phyloP scores from a whole-genome alignment of 2,329 filamentous ascomycete species.

The Colletotrichum acutatum region DNA sequence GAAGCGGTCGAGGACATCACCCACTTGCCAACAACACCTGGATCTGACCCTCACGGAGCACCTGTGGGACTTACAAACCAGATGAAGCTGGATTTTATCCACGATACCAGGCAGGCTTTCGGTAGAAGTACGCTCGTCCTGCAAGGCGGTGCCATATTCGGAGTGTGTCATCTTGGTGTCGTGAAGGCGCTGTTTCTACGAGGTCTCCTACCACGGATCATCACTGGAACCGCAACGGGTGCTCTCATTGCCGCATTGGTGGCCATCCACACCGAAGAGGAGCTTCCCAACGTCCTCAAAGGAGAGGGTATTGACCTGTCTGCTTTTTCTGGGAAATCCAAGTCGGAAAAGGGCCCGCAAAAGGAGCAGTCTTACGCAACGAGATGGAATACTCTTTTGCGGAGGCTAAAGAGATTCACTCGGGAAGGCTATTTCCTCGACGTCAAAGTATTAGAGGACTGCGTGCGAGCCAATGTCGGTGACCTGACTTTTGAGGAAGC shows the following conservation, averaged over 20 bases:
- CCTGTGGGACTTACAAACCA: constrained; percentile 69
- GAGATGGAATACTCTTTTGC: constrained; percentile 68
- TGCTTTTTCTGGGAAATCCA: constrained; percentile 67
- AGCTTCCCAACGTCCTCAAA: constrained; percentile 79
- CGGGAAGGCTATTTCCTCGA: constrained; percentile 87
- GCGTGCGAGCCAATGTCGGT: constrained; percentile 85
- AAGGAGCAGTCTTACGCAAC: constrained; percentile 52
- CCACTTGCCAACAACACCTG: constrained; percentile 67
- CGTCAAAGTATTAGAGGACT: constrained; percentile 82
- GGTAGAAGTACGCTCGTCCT: constrained; percentile 87
- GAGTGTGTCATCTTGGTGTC: constrained; percentile 88
- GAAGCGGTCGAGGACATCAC: constrained; percentile 83
- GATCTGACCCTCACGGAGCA: constrained; percentile 47
- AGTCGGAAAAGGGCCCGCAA: constrained; percentile 44
- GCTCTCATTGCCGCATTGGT: constrained; percentile 91
- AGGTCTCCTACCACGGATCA: constrained; percentile 86
- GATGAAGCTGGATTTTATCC: constrained; percentile 85
- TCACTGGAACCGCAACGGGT: constrained; percentile 90
- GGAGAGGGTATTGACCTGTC: constrained; percentile 85
- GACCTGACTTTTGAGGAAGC: constrained; percentile 95
- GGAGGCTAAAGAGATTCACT: constrained; percentile 76
- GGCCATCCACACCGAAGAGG: constrained; percentile 86
- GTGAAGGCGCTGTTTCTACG: constrained; percentile 87
- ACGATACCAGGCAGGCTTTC: constrained; percentile 89
- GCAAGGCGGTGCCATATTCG: constrained; percentile 92